Percentiles rank a stretch among this genome's conserved stretches.
Conservation (phyloP, 2,329 filamentous ascomycete genomes). For the Chrysoporthe puriensis region DNA sequence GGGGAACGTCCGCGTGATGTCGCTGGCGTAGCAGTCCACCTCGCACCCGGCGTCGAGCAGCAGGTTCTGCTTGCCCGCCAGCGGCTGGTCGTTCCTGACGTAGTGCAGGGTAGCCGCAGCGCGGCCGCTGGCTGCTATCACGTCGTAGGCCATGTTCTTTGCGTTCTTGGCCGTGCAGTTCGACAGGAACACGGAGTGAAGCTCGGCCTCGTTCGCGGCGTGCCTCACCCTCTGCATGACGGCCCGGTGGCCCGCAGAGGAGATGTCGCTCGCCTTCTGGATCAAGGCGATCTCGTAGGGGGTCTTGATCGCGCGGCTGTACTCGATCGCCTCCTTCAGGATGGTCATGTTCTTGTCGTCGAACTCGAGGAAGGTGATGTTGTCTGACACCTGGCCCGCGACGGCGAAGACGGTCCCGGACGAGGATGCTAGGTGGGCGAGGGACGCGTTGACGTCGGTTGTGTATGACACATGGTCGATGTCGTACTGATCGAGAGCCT, state of each 20-base stretch:
- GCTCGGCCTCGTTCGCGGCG: constrained; percentile 77
- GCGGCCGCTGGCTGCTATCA: constrained; percentile 80
- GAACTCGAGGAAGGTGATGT: constrained; percentile 73
- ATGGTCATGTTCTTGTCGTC: constrained; percentile 61
- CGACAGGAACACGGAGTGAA: constrained; percentile 80
- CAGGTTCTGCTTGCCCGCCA: constrained; percentile 74
- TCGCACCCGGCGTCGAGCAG: constrained; percentile 84
- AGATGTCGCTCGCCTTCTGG: constrained; percentile 71
- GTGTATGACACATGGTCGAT: constrained; percentile 77
- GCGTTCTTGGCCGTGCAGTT: constrained; percentile 75
- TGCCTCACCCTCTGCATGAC: constrained; percentile 64
- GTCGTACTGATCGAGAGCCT: constrained; percentile 78
- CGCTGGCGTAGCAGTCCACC: constrained; percentile 71
- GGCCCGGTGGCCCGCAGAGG: constrained; percentile 66
- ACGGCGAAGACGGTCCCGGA: constrained; percentile 72
- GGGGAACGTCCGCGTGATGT: constrained; percentile 71
- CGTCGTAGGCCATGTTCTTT: constrained; percentile 83
- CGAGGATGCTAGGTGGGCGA: constrained; percentile 56
- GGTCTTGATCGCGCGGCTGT: constrained; percentile 72
- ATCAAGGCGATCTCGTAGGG: constrained; percentile 76
- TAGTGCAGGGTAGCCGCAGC: constrained; percentile 89
- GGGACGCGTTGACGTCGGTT: constrained; percentile 74
- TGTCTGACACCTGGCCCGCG: constrained; percentile 73
- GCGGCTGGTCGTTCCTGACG: constrained; percentile 73
- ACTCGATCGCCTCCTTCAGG: constrained; percentile 68